These are phyloP conservation scores for Hordeum pubiflorum DNA, from an alignment of 202 grass and related monocot species.

Conservation along the genomic window DNA sequence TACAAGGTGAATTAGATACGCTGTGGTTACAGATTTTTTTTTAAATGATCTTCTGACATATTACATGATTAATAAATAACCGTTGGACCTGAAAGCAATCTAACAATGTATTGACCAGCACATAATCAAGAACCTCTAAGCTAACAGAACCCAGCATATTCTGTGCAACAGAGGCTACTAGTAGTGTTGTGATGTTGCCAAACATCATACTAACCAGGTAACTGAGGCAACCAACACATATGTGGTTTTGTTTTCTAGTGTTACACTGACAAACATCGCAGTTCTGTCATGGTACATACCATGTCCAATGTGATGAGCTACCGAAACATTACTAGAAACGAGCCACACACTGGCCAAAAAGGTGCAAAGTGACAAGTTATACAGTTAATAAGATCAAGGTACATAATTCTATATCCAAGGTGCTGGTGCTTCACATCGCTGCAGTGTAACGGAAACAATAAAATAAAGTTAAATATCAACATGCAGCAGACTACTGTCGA, in stretches of 20 bases:
- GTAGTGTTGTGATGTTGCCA: neutral
- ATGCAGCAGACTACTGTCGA: neutral
- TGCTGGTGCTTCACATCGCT: neutral
- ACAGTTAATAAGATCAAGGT: neutral
- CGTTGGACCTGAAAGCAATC: neutral
- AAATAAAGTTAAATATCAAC: neutral
- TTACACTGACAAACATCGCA: neutral
- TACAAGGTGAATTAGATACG: neutral
- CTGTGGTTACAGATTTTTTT: neutral
- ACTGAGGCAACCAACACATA: neutral
- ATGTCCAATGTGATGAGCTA: no score
- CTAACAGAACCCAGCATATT: neutral
- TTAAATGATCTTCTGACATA: neutral
- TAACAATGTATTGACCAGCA: neutral
- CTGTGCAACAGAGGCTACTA: neutral
- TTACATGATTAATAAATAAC: neutral
- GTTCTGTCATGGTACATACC: neutral
- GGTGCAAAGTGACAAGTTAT: neutral
- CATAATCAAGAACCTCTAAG: neutral
- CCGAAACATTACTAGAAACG: no score
- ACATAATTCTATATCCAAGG: neutral
- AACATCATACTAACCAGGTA: neutral
- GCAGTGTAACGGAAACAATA: neutral
- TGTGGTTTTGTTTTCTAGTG: neutral
- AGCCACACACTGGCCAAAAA: neutral